Conservation (phyloP, 257 asterid species). For the Fraxinus anomala region DNA sequence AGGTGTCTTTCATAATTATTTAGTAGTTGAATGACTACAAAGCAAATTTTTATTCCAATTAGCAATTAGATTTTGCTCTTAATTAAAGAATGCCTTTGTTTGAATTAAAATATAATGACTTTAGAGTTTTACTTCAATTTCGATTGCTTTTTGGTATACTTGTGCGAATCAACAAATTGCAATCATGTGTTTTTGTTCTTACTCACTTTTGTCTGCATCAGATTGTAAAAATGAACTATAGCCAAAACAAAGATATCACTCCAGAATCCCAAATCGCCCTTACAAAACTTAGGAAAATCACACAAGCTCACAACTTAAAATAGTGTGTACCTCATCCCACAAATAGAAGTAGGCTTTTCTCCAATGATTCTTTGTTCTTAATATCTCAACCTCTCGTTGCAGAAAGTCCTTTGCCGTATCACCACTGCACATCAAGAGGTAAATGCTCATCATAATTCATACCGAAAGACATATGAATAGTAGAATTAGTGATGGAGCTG, state of each 20-base stretch:
- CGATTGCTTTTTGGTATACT: too few species aligned
- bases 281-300: slow-evolving; percentile 20
- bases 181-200: too few species aligned
- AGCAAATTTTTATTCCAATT: too few species aligned
- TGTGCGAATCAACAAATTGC: too few species aligned
- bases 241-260: slow-evolving; percentile 9
- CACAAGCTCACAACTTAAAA: slow-evolving; percentile 20
- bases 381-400: slow-evolving; percentile 82
- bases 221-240: too few species aligned
- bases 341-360: slow-evolving; percentile 94
- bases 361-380: slow-evolving; percentile 85
- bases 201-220: too few species aligned
- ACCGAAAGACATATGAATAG: slow-evolving; percentile 20
- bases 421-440: slow-evolving; percentile 58
- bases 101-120: too few species aligned
- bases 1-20: too few species aligned
- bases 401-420: slow-evolving; percentile 74
- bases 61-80: too few species aligned
- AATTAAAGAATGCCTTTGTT: too few species aligned
- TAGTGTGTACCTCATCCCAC: slow-evolving; percentile 88
- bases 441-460: slow-evolving; percentile 38
- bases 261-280: slow-evolving; percentile 13
- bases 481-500: slow-evolving; percentile 19
- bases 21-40: too few species aligned
- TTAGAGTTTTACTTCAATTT: too few species aligned